Base-by-base conservation (phyloP, 2,329 filamentous ascomycete species). In the Orbilia brochopaga region DNA sequence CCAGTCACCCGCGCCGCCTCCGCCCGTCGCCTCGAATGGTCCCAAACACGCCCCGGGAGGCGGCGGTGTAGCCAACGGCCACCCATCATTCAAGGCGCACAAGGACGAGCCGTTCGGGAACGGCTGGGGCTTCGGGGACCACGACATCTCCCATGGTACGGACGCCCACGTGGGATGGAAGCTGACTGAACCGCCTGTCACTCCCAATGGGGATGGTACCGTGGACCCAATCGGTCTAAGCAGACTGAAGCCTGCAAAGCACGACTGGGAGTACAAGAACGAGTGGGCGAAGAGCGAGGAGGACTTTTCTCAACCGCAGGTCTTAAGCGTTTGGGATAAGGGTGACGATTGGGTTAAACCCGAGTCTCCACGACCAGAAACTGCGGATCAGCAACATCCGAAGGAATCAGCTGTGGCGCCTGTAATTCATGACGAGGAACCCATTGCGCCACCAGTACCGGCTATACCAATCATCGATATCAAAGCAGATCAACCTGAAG, bases 261-360 rank as follows among this genome's bases (percentile, higher is more conserved):
- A 30, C 40, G 37, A 56, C 51, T 72, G 67, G 67, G 57, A 56
- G 23, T 72, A 72, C 48, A 64, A 61, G 46, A 72, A 72, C 32
- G 67, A 72, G 54, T 72, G 67, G 67, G 59, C 67, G 15, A 72
- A 65, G 44, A 55, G 54, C 4, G 60, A 72, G n/a, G 67, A 72
- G n/a, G 64, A 61, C 35, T n/a, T 72, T 8, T 40, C 55, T n/a
- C 67, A 48, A 50, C 52, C 67, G 37, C 59, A 56, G 23, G 60
- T 46, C 35, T 57, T 60, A 21, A 65, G 64, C 37, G 42, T 65
- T 19, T 72, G 67, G 67, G 64, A 72, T 24, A 64, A 63, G 51
- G 46, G 32, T 40, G 57, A 69, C 2, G 60, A 52, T 30, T 65
- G 60, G 60, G 52, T 40, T 13, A 60, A 58, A 35, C 42, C 54